Conservation (phyloP, 768 basidiomycete species). For the Thelephora aurantiotincta region DNA sequence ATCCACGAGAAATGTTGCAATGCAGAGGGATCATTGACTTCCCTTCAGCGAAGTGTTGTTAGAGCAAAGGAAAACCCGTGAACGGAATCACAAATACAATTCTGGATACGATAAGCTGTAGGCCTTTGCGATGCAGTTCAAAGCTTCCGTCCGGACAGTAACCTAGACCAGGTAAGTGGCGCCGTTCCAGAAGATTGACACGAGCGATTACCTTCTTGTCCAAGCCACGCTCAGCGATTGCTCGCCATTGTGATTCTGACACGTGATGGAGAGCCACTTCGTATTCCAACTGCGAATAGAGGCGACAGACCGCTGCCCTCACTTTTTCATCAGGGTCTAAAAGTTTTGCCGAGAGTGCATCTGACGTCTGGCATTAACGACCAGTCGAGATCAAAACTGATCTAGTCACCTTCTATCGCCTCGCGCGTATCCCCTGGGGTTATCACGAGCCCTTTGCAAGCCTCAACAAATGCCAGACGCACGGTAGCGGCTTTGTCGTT, state of each 20-base stretch:
- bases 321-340: slow-evolving; percentile 87
- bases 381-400: slow-evolving; percentile 1
- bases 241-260: slow-evolving; percentile 41
- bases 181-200: background rate
- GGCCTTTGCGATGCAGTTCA: slow-evolving; percentile 60
- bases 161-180: slow-evolving; percentile 22
- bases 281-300: slow-evolving; percentile 78
- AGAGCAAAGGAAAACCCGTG: background rate
- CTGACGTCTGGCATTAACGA: slow-evolving; percentile 19
- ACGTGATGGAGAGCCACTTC: slow-evolving; percentile 83
- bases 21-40: slow-evolving; percentile 62
- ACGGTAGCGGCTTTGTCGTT: slow-evolving; percentile 63
- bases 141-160: slow-evolving; percentile 59
- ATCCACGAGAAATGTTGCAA: slow-evolving; percentile 87
- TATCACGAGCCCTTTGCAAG: slow-evolving; percentile 41
- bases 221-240: slow-evolving; percentile 53
- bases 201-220: slow-evolving; percentile 66
- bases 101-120: slow-evolving; percentile 78
- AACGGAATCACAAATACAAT: slow-evolving; percentile 43
- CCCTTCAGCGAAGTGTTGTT: slow-evolving; percentile 31
- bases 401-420: slow-evolving; percentile 55
- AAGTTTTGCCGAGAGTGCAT: slow-evolving; percentile 48
- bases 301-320: slow-evolving; percentile 68
- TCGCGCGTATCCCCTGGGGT: slow-evolving; percentile 55
- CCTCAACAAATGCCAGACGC: slow-evolving; percentile 68